Base-by-base conservation (phyloP, 148 eudicot species). In the Amaranthus palmeri region DNA sequence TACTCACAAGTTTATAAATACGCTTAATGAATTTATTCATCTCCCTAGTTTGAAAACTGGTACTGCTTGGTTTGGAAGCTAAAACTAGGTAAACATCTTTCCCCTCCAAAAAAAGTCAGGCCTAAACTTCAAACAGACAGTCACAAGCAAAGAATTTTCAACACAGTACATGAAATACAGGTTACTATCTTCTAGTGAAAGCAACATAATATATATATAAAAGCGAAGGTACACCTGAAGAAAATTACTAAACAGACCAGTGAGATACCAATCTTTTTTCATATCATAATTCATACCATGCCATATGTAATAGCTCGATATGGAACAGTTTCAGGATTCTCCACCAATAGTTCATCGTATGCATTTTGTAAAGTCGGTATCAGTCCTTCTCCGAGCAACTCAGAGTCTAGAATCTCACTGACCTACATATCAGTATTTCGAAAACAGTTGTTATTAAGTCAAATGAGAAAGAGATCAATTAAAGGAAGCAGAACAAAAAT, bases 341-440 rank as follows among this genome's bases (percentile, higher is more conserved):
- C 83, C 70, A 88, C 92, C 80, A 92, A 78, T 53, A 92, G 82
- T 40, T 83, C 81, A 83, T 92, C 98, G 82, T 90, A 88, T 52
- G 98, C 98, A 79, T 92, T 85, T 81, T 92, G 98, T 66, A 92
- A 76, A 66, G 98, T 88, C 56, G 96, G 93, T 78, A 92, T 87
- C 10, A 90, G 70, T 76, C 98, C 98, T 83, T 92, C 98, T 65
- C 98, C 98, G 78, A 92, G 74, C 71, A 92, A 86, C 74, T 92
- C 98, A 11, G 98, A 92, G 83, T 92, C 98, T 52, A 92, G 86
- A 72, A 92, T 92, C 86, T 92, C 98, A 79, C 98, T 92, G 11
- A 90, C 93, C 96, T 92, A 77, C 68, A 83, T 67, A 72, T 40
- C 56, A 57, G 53, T 65, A 14, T 42, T n/a, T 8, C 72, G 55